Conservation (phyloP, 176 grass and related monocot species). For the Elymus sibiricus region DNA sequence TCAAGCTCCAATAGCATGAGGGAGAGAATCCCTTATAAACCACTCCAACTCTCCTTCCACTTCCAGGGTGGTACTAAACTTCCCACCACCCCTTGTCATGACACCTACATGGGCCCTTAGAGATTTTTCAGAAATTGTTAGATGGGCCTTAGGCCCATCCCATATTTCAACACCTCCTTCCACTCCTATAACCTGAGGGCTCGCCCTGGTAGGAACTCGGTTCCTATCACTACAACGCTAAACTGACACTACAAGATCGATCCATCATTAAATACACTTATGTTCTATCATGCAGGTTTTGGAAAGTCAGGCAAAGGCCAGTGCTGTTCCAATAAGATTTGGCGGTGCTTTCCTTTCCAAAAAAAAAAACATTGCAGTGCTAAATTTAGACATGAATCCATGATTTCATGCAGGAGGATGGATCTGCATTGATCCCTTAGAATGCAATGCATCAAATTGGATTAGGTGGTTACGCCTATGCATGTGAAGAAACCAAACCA, state of each 20-base stretch:
- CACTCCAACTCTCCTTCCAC: no score
- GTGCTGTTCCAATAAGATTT: slow-evolving; percentile 16
- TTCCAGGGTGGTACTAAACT: no score
- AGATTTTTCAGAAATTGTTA: no score
- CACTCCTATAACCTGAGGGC: no score
- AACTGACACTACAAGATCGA: neutral
- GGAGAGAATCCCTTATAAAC: no score
- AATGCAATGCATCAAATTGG: slow-evolving; percentile 34
- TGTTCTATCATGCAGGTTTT: neutral
- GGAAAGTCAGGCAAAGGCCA: slow-evolving; percentile 5
- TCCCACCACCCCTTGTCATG: no score
- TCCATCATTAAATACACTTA: neutral
- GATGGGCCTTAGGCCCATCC: no score
- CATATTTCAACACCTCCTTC: no score
- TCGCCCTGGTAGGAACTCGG: no score
- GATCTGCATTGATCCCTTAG: slow-evolving; percentile 28
- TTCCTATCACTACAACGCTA: neutral
- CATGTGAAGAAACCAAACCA: slow-evolving; percentile 21
- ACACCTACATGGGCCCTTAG: no score
- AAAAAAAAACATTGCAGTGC: neutral
- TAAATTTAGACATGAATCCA: slow-evolving; percentile 24
- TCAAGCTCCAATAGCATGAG: no score
- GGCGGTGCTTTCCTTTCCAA: neutral
- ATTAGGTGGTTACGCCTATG: slow-evolving; percentile 1
- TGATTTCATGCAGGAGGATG: slow-evolving; percentile 11